Conservation (phyloP, 495 filamentous ascomycete genomes). For the Aspergillus diversus region DNA sequence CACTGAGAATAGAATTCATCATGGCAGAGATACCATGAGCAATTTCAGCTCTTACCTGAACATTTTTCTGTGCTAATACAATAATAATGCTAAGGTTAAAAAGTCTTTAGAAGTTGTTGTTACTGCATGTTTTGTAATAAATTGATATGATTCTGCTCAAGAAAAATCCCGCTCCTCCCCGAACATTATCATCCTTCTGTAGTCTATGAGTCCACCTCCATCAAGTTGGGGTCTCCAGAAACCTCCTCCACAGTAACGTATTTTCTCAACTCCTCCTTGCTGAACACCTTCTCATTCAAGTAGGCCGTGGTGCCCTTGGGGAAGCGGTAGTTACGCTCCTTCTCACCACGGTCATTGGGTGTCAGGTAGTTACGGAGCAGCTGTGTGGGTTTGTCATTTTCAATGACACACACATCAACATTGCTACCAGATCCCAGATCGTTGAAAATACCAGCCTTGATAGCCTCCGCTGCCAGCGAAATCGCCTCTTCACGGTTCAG, state of each 20-base stretch:
- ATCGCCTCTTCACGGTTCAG: slow-evolving; percentile 82
- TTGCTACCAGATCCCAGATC: slow-evolving; percentile 97
- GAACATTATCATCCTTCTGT: background rate
- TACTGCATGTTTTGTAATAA: background rate
- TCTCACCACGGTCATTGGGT: slow-evolving; percentile 89
- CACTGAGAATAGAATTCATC: too few relatives aligned
- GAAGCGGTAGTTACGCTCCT: slow-evolving; percentile 93
- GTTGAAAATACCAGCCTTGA: slow-evolving; percentile 98
- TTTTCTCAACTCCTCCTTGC: slow-evolving; percentile 89
- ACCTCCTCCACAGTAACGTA: slow-evolving; percentile 92
- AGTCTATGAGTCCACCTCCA: slow-evolving; percentile 85
- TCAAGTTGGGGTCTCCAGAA: slow-evolving; percentile 61
- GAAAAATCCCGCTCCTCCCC: slow-evolving; percentile 1
- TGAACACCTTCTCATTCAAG: slow-evolving; percentile 91
- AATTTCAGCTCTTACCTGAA: too few relatives aligned
- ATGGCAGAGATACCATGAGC: too few relatives aligned
- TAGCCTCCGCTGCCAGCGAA: slow-evolving; percentile 80
- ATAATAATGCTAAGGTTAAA: too few relatives aligned
- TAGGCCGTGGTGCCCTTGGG: slow-evolving; percentile 86
- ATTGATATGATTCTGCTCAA: slow-evolving; percentile 10
- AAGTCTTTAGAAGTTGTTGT: background rate
- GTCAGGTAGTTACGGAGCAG: slow-evolving; percentile 87
- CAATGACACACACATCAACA: slow-evolving; percentile 95
- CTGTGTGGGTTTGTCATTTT: slow-evolving; percentile 82
- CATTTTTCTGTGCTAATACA: background rate